These are phyloP conservation scores for Copromyces sp. DNA, from an alignment of 495 filamentous ascomycete species.

Conservation along the genomic window DNA sequence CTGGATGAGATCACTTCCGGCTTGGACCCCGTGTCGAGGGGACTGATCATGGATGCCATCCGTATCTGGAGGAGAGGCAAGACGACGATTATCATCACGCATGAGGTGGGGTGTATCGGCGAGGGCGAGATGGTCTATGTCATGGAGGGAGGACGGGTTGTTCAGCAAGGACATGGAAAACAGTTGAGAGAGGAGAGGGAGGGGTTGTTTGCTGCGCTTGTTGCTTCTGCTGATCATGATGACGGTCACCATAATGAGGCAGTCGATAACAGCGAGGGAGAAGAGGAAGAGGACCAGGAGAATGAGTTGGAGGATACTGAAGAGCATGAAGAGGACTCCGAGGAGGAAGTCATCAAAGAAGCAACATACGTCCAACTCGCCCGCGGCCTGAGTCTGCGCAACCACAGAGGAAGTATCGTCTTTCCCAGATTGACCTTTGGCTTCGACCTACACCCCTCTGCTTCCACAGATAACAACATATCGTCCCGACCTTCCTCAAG, in stretches of 20 bases:
- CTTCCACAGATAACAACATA: not conserved
- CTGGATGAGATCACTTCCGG: conserved; percentile 85
- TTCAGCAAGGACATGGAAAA: conserved; percentile 52
- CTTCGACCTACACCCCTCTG: not conserved
- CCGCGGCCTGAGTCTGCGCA: conserved; percentile 6
- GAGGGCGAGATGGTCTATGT: conserved; percentile 72
- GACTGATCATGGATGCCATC: conserved; percentile 60
- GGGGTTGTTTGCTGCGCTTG: conserved; percentile 24
- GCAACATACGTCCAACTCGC: conserved; percentile 8
- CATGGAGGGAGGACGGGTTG: conserved; percentile 58
- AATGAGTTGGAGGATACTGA: not conserved
- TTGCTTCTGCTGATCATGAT: conserved; percentile 16
- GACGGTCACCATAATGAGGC: not conserved
- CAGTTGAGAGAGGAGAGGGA: conserved; percentile 21
- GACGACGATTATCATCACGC: conserved; percentile 87
- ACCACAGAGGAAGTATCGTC: not conserved
- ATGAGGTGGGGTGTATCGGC: conserved; percentile 74
- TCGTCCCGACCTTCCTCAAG: not conserved
- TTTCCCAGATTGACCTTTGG: not conserved
- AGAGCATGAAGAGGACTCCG: not conserved
- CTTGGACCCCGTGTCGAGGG: conserved; percentile 60
- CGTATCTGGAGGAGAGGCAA: conserved; percentile 64
- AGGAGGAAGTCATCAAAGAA: conserved; percentile 4
- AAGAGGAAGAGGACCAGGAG: not conserved
- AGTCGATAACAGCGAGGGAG: not conserved